A percentile compares a stretch with the other conserved stretches of the same genome.
These are phyloP conservation scores for Globisporangium uncinulatum DNA, from an alignment of 352 stramenopile species.

Conservation along the genomic window DNA sequence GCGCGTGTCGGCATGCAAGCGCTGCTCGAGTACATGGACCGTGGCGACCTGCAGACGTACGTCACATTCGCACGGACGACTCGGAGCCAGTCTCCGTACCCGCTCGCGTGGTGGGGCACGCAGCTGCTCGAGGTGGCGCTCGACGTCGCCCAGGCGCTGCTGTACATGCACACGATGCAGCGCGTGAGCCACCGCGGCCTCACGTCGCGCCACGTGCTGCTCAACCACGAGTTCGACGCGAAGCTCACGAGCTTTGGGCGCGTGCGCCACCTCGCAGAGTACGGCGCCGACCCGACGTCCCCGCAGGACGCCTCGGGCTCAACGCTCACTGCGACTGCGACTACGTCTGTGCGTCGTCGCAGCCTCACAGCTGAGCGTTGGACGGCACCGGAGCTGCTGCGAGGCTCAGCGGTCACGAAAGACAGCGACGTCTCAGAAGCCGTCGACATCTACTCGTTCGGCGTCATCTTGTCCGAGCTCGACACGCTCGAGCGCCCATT, in stretches of 20 bases:
- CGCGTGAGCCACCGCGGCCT: conserved; percentile 42
- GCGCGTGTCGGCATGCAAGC: conserved; percentile 11
- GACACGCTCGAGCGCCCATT: conserved; percentile 11
- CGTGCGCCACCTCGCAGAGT: conserved; percentile 6
- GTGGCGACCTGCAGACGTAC: conserved; percentile 18
- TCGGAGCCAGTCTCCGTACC: neutral
- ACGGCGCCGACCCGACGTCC: conserved; percentile 12
- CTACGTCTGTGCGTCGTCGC: neutral
- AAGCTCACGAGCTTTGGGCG: conserved; percentile 19
- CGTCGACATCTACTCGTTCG: conserved; percentile 27
- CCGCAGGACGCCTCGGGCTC: conserved; percentile 2
- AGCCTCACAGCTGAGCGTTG: neutral
- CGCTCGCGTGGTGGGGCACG: conserved; percentile 14
- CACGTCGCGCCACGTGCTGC: conserved; percentile 23
- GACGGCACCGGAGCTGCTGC: conserved; percentile 18
- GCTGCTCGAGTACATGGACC: conserved; percentile 25
- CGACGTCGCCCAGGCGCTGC: conserved; percentile 18
- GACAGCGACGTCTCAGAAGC: conserved; percentile 17
- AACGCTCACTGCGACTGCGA: neutral
- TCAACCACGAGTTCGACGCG: conserved; percentile 16
- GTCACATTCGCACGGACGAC: conserved; percentile 8
- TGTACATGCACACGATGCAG: conserved; percentile 28
- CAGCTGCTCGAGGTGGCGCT: conserved; percentile 13
- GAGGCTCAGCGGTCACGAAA: conserved; percentile 11
- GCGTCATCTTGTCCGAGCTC: conserved; percentile 21